Evolutionary conservation across 306 rosid species (phyloP).

Genomic region (Astragalus glycyphyllos): DNA sequence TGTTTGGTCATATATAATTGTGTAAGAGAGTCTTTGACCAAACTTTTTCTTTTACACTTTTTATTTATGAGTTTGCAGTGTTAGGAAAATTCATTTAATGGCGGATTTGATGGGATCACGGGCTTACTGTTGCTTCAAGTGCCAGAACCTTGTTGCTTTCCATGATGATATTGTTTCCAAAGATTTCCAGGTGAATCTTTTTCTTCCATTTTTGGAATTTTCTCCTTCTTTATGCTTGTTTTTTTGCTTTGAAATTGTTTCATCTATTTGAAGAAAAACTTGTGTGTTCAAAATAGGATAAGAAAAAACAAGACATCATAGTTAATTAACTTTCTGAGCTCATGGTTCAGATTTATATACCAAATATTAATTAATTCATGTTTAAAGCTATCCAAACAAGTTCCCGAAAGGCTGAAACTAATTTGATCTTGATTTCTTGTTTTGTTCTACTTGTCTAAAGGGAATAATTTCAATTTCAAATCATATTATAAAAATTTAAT

Average conservation of each 20-base stretch:
- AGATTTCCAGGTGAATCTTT: constrained; percentile 64
- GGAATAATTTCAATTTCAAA: constrained; percentile 1
- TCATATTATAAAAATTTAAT: too few relatives aligned
- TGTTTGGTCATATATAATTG: constrained; percentile 35
- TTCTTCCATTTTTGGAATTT: constrained; percentile 35
- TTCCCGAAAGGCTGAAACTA: not conserved
- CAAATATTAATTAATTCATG: not conserved
- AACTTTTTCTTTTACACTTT: constrained; percentile 5
- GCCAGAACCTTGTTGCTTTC: constrained; percentile 65
- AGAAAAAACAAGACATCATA: not conserved
- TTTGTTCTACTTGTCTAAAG: not conserved
- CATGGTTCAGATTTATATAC: constrained; percentile 23
- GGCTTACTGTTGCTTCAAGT: constrained; percentile 72
- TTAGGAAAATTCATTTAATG: constrained; percentile 53
- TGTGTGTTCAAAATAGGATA: constrained; percentile 19
- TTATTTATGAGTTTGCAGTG: constrained; percentile 29
- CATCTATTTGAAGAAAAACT: constrained; percentile 19
- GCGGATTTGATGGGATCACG: constrained; percentile 51
- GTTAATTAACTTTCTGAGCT: not conserved
- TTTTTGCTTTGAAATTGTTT: constrained; percentile 15
- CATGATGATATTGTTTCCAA: constrained; percentile 78
- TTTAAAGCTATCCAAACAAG: constrained; percentile 1
- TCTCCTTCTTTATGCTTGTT: constrained; percentile 29
- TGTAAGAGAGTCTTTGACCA: constrained; percentile 35
- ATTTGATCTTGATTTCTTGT: not conserved